Percentiles rank a stretch among this genome's conserved stretches.
phyloP scores from a whole-genome alignment of 371 early-diverging fungal species.

The Mortierella sp. region DNA sequence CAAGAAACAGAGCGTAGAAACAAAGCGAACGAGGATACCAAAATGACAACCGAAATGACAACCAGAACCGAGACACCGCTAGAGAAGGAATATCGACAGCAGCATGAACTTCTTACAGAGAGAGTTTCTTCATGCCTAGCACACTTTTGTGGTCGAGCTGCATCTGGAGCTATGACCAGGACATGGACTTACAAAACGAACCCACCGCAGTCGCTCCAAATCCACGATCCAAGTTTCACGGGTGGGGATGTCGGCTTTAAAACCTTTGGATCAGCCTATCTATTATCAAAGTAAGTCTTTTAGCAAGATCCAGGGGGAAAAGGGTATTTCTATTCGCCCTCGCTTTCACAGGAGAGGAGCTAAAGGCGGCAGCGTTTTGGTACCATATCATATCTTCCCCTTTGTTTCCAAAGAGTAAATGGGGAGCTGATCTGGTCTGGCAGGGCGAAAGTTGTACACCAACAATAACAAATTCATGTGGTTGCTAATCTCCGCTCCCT shows the following conservation, averaged over 20 bases:
- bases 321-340: background rate
- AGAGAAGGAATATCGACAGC: slow-evolving; percentile 29
- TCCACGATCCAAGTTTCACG: slow-evolving; percentile 54
- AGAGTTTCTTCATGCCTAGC: slow-evolving; percentile 49
- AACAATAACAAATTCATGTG: background rate
- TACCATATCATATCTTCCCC: background rate
- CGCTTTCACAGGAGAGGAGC: background rate
- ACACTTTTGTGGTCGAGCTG: slow-evolving; percentile 50
- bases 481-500: background rate
- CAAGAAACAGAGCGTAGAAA: background rate
- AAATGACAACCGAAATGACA: background rate
- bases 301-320: background rate
- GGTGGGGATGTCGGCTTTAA: slow-evolving; percentile 56
- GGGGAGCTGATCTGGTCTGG: slow-evolving; percentile 1
- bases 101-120: slow-evolving; percentile 38
- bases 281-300: slow-evolving; percentile 46
- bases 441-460: background rate
- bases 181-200: slow-evolving; percentile 48
- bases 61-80: slow-evolving; percentile 12
- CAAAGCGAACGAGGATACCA: background rate
- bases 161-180: slow-evolving; percentile 52
- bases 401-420: too few species aligned
- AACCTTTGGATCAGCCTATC: slow-evolving; percentile 55
- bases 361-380: background rate
- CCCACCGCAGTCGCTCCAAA: slow-evolving; percentile 41